phyloP scores from a whole-genome alignment of 768 basidiomycete species.

The Boletus sp. region DNA sequence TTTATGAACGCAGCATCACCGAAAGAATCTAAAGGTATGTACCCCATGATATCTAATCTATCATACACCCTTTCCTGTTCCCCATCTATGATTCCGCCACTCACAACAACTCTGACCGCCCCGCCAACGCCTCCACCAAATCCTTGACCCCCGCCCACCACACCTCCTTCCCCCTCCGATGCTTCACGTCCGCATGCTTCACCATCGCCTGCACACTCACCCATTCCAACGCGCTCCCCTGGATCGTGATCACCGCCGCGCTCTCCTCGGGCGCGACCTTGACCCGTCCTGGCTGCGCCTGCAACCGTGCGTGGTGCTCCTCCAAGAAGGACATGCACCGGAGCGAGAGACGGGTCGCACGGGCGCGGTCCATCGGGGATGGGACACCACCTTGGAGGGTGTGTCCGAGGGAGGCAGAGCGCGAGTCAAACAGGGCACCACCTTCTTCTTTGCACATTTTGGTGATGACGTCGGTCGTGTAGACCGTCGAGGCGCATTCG shows the following conservation, averaged over 20 bases:
- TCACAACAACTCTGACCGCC: constrained; percentile 55
- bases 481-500: constrained; percentile 83
- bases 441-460: constrained; percentile 97
- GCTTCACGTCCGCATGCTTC: constrained; percentile 85
- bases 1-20: too few species aligned
- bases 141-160: constrained; percentile 79
- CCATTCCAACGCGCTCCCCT: constrained; percentile 77
- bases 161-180: constrained; percentile 70
- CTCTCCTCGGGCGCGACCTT: constrained; percentile 59
- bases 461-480: constrained; percentile 88
- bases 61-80: too few species aligned
- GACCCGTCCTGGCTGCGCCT: constrained; percentile 47
- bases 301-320: constrained; percentile 62
- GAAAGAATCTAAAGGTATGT: too few species aligned
- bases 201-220: constrained; percentile 84
- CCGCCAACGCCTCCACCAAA: constrained; percentile 73
- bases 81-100: too few species aligned
- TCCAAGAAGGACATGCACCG: constrained; percentile 96
- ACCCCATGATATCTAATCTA: too few species aligned
- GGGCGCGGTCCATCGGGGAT: constrained; percentile 90
- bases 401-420: constrained; percentile 94
- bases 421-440: constrained; percentile 86
- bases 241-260: constrained; percentile 90
- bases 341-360: constrained; percentile 85
- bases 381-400: constrained; percentile 96